Percentiles rank a stretch among this genome's conserved stretches.
Conservation (phyloP, 1,284 basidiomycete genomes). For the Cystobasidium sp. region DNA sequence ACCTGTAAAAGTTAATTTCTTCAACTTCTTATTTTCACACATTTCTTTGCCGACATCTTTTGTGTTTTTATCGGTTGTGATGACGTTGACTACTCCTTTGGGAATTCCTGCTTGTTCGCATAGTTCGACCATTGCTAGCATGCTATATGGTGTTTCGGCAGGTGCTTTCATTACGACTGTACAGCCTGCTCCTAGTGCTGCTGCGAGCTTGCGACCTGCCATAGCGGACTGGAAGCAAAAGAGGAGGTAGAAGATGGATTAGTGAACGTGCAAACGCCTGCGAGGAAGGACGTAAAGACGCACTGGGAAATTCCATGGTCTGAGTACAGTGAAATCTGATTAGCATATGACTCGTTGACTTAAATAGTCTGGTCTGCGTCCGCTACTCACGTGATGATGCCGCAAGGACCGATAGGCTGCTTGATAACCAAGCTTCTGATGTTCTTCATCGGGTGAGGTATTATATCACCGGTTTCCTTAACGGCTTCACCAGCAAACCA, state of each 20-base stretch:
- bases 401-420: constrained; percentile 61
- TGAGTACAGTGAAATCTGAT: neutral
- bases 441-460: constrained; percentile 75
- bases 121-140: constrained; percentile 77
- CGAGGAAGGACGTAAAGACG: neutral
- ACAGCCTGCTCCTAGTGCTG: constrained; percentile 86
- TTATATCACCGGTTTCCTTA: constrained; percentile 70
- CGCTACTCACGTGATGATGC: constrained; percentile 48
- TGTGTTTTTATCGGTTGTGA: constrained; percentile 76
- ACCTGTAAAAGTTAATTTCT: constrained; percentile 90
- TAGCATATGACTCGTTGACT: neutral
- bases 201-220: constrained; percentile 85
- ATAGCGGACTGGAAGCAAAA: constrained; percentile 82
- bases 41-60: constrained; percentile 72
- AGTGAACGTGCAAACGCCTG: neutral
- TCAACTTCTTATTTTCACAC: constrained; percentile 57
- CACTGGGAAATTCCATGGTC: constrained; percentile 44
- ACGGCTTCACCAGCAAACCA: constrained; percentile 81
- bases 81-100: constrained; percentile 90
- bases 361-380: neutral
- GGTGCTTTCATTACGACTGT: constrained; percentile 82
- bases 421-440: constrained; percentile 89
- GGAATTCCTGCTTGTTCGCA: constrained; percentile 82
- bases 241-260: neutral
- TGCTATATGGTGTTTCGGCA: constrained; percentile 92